Base-by-base conservation (phyloP, 441 rosid genomes). In the Populus hybrid region DNA sequence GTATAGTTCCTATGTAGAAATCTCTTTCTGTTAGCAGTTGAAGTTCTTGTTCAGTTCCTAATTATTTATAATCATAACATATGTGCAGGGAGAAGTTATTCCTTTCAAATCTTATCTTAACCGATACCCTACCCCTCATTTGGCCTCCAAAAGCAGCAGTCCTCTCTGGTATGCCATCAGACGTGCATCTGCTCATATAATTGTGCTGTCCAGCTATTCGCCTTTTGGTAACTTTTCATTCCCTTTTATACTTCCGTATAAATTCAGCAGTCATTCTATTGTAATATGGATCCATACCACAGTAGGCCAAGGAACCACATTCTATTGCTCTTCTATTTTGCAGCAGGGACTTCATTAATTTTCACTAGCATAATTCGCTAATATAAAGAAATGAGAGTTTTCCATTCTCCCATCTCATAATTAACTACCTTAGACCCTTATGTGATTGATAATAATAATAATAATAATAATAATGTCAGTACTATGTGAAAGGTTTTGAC, bases 151-250 rank as follows among this genome's bases (percentile, higher is more conserved):
- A 61, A 88, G 91, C 79, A 86, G 80, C 82, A 86, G 79, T 75
- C 87, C 89, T 63, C 86, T 88, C 68, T 90, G 86, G 88, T 86
- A 90, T 85, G 88, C 91, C 24, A 73, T 90, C 74, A 82, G 86
- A 80, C 83, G 89, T 34, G 91, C 89, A 75, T 88, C 91, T 18
- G 90, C 90, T 69, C 90, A 88, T 76, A 80, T 89, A 79, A 84
- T 88, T 61, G 87, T 88, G 65, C 83, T 88, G 28, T 89, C 93
- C 73, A 87, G 88, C 88, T 89, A 88, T 80, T 89, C 93, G 73
- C 85, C 91, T 4, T 89, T 75, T 50, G 89, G 91, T 89, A 89
- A 81, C 36, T 76, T 80, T 40, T 81, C 76, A 23, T 11, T 46
- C 30, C 36, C 42, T 16, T 6, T 7, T 9, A 42, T 35, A 19